Base-by-base conservation (phyloP, 805 yeast genomes). In the Yarrowia divulgata region DNA sequence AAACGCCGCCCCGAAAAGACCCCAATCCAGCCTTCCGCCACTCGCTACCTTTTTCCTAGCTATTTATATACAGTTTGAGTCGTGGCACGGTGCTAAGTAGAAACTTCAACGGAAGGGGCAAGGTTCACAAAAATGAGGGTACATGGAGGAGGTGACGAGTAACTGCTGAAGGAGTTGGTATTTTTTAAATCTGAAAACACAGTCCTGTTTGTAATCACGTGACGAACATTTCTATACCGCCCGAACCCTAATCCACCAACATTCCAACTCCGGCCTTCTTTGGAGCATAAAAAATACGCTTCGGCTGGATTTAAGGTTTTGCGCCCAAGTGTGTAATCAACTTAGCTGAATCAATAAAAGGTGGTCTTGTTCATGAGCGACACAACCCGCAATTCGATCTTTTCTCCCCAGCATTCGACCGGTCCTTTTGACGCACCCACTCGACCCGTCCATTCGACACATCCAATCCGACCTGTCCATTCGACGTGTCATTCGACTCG, bases 101-200 rank as follows among this genome's bases (percentile, higher is more conserved):
- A 42, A 55, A 42, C 63, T 57, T 57, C 63, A 57, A 40, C 63
- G 63, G 63, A 57, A 57, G 63, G 63, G 63, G 63, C 63, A 57
- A 57, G 63, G 63, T 57, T 57, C 63, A 42, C 48, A 57, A 57
- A 23, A 57, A 42, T 57, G 48, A 40, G 23, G 32, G 29, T 50
- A 23, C 18, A 29, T 29, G 8, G 14, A n/a, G 49, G 32, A 7
- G 32, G 14, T 8, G 18, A 6, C 1, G 18, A 40, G 8, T 14
- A 6, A 14, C 5, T 7, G 32, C 10, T 32, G 5, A 4, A n/a
- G 18, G 32, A 16, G 23, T 13, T 3, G 40, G 16, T 10, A 39
- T 39, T 39, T 9, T 39, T 1, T 10, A 10, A 34, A 18, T 50
- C 10, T 35, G 32, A 37, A 52, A 35, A 18, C 29, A 3, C 8